Base-by-base conservation (phyloP, 805 yeast species). In the Blastobotrys mokoenaii region DNA sequence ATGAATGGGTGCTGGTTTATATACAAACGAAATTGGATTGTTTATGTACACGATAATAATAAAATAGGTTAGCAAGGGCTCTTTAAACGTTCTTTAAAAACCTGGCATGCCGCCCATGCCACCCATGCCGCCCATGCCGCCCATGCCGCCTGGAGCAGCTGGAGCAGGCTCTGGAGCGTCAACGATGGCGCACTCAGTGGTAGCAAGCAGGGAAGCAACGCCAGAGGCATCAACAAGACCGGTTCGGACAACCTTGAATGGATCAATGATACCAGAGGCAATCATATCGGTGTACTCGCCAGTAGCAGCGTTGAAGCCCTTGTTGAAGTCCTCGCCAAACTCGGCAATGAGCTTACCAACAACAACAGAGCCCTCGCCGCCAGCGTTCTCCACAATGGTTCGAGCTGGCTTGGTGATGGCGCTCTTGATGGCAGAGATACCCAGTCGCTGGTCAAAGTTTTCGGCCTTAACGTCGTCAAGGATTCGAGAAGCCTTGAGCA, bases 151-250 rank as follows among this genome's bases (percentile, higher is more conserved):
- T 41, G 74, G 73, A 46, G 79, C 75, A 54, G 82, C 71, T 45
- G 78, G 69, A 46, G 75, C 70, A 61, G 90, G 93, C 55, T 70
- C 71, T 59, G 97, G 95, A 53, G 94, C 96, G 58, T 84, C 96
- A 49, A 88, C 96, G 61, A 93, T 86, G 52, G 97, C 97, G 67
- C 96, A 94, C 73, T 93, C 98, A 53, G 98, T 90, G 48, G 97
- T 90, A 53, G 97, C 97, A 66, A 93, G 76, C 66, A 93, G 74
- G 27, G 96, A 87, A 40, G 98, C 97, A 52, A 93, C 97, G 73
- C 97, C 96, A 42, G 95, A 77, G 51, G 98, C 97, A 62, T 93
- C 97, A 46, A 86, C 86, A 61, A 93, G 74, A 51, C 97, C 97
- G 60, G 86, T 81, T 74, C 93, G 86, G 50, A 93, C 96, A 56